phyloP scores from a whole-genome alignment of 176 grass and related monocot genomes.

The Musa beccarii region DNA sequence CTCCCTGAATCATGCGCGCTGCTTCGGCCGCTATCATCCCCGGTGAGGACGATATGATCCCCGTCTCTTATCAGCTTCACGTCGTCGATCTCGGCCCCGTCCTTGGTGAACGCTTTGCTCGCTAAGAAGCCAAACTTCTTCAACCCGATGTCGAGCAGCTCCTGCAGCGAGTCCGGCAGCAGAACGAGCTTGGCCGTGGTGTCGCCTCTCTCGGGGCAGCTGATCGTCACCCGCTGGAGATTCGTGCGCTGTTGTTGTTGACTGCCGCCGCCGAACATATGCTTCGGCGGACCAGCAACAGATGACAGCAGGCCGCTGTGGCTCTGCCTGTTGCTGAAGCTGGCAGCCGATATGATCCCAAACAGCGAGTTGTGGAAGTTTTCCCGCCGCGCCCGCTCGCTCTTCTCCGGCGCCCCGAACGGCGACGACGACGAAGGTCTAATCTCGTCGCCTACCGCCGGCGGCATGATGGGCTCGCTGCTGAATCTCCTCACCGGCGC shows the following conservation, averaged over 20 bases:
- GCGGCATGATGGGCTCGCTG: conserved; percentile 49
- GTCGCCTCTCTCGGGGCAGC: conserved; percentile 52
- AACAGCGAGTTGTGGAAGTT: conserved; percentile 80
- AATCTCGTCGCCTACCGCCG: conserved; percentile 13
- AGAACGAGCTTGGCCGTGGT: conserved; percentile 43
- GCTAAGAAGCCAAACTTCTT: conserved; percentile 46
- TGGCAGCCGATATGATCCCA: conserved; percentile 48
- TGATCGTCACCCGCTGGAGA: conserved; percentile 48
- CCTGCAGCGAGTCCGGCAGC: conserved; percentile 53
- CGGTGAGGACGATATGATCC: conserved; percentile 60
- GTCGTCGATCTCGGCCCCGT: conserved; percentile 76
- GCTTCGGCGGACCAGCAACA: not conserved
- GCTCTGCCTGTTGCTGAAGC: conserved; percentile 6
- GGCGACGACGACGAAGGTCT: too few relatives aligned
- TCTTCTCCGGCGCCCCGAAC: not conserved
- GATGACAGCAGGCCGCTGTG: conserved; percentile 5
- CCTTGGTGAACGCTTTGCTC: conserved; percentile 46
- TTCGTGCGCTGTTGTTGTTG: conserved; percentile 2
- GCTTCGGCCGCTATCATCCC: conserved; percentile 15
- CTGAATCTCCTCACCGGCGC: conserved; percentile 42
- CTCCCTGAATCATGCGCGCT: too few relatives aligned
- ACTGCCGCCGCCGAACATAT: conserved; percentile 2
- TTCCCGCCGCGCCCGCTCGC: not conserved
- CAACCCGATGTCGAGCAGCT: conserved; percentile 55
- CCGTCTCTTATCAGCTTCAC: conserved; percentile 66